Evolutionary conservation across 2,329 filamentous ascomycete genomes (phyloP).

Genomic region (Aureobasidium lini): DNA sequence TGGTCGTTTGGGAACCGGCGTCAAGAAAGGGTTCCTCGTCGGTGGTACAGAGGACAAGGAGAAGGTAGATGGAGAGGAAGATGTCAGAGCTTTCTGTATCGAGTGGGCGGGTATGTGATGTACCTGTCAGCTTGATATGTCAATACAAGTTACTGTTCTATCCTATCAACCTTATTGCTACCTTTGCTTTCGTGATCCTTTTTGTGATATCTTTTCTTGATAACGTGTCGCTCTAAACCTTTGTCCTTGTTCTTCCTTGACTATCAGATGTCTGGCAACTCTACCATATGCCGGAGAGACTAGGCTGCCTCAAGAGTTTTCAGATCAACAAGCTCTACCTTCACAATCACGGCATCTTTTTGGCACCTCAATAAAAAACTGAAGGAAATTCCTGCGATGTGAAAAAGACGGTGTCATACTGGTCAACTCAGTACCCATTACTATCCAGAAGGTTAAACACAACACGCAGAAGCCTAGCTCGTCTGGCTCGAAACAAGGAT

Average conservation of each 20-base stretch:
- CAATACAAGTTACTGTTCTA: background rate
- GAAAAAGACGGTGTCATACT: background rate
- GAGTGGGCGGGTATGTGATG: conserved; percentile 89
- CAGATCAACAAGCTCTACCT: too few relatives aligned
- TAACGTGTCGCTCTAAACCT: too few relatives aligned
- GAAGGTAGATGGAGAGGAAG: conserved; percentile 28
- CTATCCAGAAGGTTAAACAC: background rate
- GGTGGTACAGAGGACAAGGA: conserved; percentile 48
- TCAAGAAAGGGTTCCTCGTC: conserved; percentile 91
- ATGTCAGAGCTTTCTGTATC: conserved; percentile 69
- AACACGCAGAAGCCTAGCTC: background rate
- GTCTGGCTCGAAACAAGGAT: background rate
- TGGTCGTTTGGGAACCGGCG: conserved; percentile 81
- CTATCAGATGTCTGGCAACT: too few relatives aligned
- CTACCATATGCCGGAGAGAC: too few relatives aligned
- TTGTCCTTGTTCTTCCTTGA: too few relatives aligned
- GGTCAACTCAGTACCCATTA: background rate
- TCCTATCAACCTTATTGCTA: background rate
- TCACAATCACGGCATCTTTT: too few relatives aligned
- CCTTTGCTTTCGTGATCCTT: background rate
- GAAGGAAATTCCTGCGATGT: too few relatives aligned
- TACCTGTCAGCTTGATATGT: background rate
- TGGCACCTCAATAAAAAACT: too few relatives aligned
- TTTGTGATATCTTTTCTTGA: too few relatives aligned
- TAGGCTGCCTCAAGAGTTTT: too few relatives aligned